A percentile compares a stretch with the other conserved stretches of the same genome.
Conservation (phyloP, 1,284 basidiomycete species). For the Agroathelia rolfsii region DNA sequence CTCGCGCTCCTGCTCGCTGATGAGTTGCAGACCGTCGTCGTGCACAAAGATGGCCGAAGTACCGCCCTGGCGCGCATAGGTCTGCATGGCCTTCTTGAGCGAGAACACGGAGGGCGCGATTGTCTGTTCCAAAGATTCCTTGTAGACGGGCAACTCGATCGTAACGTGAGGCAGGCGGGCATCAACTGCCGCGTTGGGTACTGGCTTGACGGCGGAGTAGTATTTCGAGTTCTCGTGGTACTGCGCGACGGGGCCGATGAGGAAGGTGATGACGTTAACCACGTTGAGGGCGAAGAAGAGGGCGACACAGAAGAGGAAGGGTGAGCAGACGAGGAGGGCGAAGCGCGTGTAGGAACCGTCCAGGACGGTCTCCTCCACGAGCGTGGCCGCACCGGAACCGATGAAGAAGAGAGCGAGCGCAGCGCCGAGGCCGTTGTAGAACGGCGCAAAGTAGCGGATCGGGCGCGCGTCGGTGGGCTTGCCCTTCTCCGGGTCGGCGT, state of each 20-base stretch:
- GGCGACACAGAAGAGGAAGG: conserved; percentile 53
- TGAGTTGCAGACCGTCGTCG: conserved; percentile 64
- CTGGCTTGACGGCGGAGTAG: conserved; percentile 54
- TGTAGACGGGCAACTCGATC: conserved; percentile 75
- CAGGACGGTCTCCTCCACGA: conserved; percentile 59
- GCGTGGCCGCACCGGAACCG: conserved; percentile 41
- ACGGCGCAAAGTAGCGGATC: conserved; percentile 64
- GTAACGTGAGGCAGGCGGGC: conserved; percentile 60
- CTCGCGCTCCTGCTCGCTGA: conserved; percentile 51
- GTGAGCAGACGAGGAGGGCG: conserved; percentile 49
- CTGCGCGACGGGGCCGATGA: conserved; percentile 65
- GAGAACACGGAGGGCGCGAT: conserved; percentile 71
- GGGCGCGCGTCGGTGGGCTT: conserved; percentile 37
- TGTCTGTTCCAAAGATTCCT: conserved; percentile 59
- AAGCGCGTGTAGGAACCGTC: conserved; percentile 60
- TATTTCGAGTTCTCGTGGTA: conserved; percentile 66
- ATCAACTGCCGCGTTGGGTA: conserved; percentile 54
- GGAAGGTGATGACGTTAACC: conserved; percentile 48
- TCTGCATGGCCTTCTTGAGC: conserved; percentile 80
- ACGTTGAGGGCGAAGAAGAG: conserved; percentile 60
- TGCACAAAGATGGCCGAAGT: conserved; percentile 69
- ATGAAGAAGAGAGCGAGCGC: conserved; percentile 56
- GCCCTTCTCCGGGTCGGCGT: conserved; percentile 43
- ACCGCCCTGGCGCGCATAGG: conserved; percentile 75
- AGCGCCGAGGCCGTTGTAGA: conserved; percentile 67